Evolutionary conservation across 805 yeast species (phyloP), one percentile per base, ranked within the genome.

Genomic region (Pichia rugopelliculosa): DNA sequence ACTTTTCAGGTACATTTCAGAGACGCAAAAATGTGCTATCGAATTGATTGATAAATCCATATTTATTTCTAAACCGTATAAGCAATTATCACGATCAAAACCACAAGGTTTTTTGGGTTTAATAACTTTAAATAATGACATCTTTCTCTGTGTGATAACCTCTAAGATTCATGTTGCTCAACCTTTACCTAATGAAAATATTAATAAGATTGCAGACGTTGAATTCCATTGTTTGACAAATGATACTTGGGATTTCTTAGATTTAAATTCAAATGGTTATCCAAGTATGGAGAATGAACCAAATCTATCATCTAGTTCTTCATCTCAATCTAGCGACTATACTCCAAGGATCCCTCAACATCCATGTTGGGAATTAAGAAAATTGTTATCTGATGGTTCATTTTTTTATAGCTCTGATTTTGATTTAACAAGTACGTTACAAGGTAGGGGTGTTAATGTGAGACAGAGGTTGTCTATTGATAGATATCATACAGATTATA

Each of bases 401-500:
- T 93, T 93, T 61, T 91, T 87, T 66, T 93, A 84, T 67, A 87
- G 96, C 46, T 82, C 88, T 5, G 91, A 89, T 66, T 93, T 89
- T 64, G 99, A 93, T 65, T 68, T 93, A 56, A 93, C 99, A 0
- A 83, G 88, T n/a, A 72, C 83, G 7, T 68, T 93, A 52, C 98
- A 91, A 65, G 72, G 78, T 42, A 70, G 95, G 60, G 95, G 91
- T 2, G 67, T 81, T 10, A 64, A 67, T 38, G 60, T 65, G 1
- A 67, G 69, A 48, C 48, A 55, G 36, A 68, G 79, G 0, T 58
- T 77, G 42, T 72, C 79, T 43, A 66, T 69, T 50, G 83, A 78
- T 55, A 72, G 85, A 41, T 83, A 78, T 55, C 91, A 84, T 60
- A 80, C 79, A 43, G 90, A 89, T 55, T 93, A 86, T 61, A 91